Evolutionary conservation across 129 eudicot genomes (phyloP).

Genomic region (Escallonia herrerae): DNA sequence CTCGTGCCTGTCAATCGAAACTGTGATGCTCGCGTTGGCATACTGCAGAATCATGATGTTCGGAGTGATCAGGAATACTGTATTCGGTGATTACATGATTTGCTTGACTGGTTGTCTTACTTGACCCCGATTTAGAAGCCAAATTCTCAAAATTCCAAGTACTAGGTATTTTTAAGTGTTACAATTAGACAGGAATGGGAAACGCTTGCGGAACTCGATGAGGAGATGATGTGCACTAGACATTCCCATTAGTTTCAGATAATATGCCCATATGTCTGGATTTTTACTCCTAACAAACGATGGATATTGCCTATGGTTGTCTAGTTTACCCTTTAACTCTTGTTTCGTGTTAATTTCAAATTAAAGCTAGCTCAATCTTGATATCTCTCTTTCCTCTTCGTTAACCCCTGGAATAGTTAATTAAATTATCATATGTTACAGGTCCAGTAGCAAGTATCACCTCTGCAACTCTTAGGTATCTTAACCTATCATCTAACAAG

Average conservation of each 20-base stretch:
- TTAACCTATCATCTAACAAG: slow-evolving; percentile 66
- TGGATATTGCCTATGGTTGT: background rate
- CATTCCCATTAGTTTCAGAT: no score
- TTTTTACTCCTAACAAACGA: background rate
- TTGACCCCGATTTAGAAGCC: no score
- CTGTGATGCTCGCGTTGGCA: background rate
- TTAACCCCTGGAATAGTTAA: background rate
- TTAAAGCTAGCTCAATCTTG: background rate
- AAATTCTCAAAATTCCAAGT: no score
- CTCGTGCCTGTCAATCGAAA: background rate
- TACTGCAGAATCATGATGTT: background rate
- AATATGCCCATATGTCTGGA: background rate
- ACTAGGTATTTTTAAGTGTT: no score
- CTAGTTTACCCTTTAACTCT: background rate
- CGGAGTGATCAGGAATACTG: background rate
- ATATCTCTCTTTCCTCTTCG: background rate
- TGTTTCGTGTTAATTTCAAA: background rate
- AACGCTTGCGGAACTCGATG: no score
- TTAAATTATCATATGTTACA: slow-evolving; percentile 21
- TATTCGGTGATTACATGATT: background rate
- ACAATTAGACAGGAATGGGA: no score
- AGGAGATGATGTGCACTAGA: no score
- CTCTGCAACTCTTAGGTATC: slow-evolving; percentile 49
- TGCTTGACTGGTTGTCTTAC: background rate
- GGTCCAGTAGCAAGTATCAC: slow-evolving; percentile 68